Evolutionary conservation across 345 rosid genomes (phyloP).

Genomic region (Lepidium aucheri): DNA sequence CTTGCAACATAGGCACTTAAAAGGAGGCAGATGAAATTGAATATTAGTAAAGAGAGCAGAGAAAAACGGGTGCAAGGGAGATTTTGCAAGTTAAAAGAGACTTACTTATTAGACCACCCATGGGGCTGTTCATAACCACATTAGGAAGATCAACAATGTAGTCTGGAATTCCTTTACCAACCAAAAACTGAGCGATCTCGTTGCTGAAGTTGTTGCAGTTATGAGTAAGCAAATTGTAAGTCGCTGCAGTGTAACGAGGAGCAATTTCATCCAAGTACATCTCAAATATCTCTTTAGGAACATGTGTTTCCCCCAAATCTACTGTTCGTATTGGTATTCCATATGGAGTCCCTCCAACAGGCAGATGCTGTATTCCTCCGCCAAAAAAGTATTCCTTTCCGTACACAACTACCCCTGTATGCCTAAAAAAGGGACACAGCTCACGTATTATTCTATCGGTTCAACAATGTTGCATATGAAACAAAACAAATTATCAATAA

Average conservation of each 20-base stretch:
- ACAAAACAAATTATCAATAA: not conserved
- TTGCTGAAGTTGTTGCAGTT: conserved; percentile 93
- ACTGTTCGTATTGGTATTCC: conserved; percentile 63
- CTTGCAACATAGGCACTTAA: conserved; percentile 96
- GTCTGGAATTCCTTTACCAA: conserved; percentile 69
- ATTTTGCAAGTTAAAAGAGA: not conserved
- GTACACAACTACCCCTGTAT: conserved; percentile 80
- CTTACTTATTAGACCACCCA: conserved; percentile 88
- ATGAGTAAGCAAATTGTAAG: conserved; percentile 72
- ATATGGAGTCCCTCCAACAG: conserved; percentile 67
- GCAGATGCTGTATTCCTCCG: conserved; percentile 71
- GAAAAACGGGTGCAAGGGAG: not conserved
- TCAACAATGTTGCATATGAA: not conserved
- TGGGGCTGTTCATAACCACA: conserved; percentile 87
- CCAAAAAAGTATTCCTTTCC: conserved; percentile 85
- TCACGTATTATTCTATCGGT: not conserved
- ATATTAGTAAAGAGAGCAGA: not conserved
- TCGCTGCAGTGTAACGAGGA: conserved; percentile 80
- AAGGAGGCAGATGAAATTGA: not conserved
- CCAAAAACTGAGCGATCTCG: conserved; percentile 88
- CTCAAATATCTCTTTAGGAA: conserved; percentile 88
- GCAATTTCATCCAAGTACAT: conserved; percentile 73
- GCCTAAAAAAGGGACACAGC: conserved; percentile 41
- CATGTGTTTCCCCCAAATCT: conserved; percentile 73
- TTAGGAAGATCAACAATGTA: conserved; percentile 82